Evolutionary conservation across 208 protist species (phyloP), one percentile per base, ranked within the genome.

Genomic region (Trypanosoma lewisi): DNA sequence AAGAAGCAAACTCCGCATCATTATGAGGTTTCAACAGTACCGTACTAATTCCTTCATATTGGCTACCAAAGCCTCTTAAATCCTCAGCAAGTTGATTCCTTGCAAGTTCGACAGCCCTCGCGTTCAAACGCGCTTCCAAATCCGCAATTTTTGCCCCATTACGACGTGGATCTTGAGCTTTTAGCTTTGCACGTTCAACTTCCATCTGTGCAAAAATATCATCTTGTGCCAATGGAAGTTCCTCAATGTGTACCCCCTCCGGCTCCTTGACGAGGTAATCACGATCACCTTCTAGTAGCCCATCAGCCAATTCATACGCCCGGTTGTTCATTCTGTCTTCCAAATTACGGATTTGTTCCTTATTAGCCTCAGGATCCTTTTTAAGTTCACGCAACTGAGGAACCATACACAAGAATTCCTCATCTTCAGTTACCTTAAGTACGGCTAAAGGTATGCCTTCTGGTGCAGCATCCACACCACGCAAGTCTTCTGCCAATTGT

Each of bases 271-370:
- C 78, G 2, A 90, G 42, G 45, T 77, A 95, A 49, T 51, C 78
- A 41, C 88, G 85, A 52, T 91, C 83, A 45, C 78, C 75, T 47
- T 87, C 72, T 25, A 95, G 54, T 45, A 77, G 67, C 25, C 63
- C 71, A 56, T 85, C 73, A 27, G 83, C 87, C 28, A 93, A 70
- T 63, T 88, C 72, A 34, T 78, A 70, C 45, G 77, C 78, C n/a
- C 85, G 73, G 63, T 83, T 87, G 77, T 94, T 91, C 83, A 94
- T 87, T 36, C 56, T 44, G 19, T 86, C 67, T 73, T 93, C 82
- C 31, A 91, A 23, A 7, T 83, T 70, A 5, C 48, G 50, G 37
- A 71, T 71, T 2, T 21, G 31, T 27, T 55, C 48, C 0, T 25
- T 57, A 36, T 67, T 65, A 9, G 73, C 50, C 14, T 54, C 33